These are phyloP conservation scores for Candida sonorensis DNA, from an alignment of 805 yeast genomes.

Conservation along the genomic window DNA sequence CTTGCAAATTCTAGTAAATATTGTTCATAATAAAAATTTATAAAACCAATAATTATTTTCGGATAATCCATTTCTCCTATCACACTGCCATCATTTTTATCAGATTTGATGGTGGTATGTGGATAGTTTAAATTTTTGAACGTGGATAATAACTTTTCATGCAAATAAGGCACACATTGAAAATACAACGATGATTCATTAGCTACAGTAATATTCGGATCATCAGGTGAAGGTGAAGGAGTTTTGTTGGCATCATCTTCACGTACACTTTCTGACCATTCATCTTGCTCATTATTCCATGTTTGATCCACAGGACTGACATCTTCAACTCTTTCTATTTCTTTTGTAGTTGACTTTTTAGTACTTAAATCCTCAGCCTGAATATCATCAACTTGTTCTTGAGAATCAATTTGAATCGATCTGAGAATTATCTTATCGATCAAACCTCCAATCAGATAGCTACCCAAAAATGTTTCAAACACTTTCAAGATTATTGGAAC, in stretches of 20 bases:
- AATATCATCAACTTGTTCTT: not conserved
- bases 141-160: constrained; percentile 19
- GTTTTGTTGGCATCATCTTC: not conserved
- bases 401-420: constrained; percentile 27
- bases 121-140: constrained; percentile 24
- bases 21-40: constrained; percentile 30
- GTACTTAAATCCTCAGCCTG: not conserved
- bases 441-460: constrained; percentile 29
- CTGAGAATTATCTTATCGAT: constrained; percentile 23
- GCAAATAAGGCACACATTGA: constrained; percentile 30
- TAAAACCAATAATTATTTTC: constrained; percentile 24
- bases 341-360: not conserved
- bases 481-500: constrained; percentile 29
- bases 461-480: constrained; percentile 28
- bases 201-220: constrained; percentile 22
- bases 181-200: constrained; percentile 28
- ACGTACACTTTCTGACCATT: not conserved
- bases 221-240: not conserved
- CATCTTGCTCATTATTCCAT: too few species aligned
- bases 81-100: constrained; percentile 3
- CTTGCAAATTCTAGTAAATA: constrained; percentile 28
- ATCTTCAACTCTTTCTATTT: not conserved
- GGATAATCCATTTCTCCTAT: constrained; percentile 28
- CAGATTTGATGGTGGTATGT: constrained; percentile 7
- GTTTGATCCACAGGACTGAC: not conserved